Conservation (phyloP, 1,284 basidiomycete genomes). For the Trametes pubescens region DNA sequence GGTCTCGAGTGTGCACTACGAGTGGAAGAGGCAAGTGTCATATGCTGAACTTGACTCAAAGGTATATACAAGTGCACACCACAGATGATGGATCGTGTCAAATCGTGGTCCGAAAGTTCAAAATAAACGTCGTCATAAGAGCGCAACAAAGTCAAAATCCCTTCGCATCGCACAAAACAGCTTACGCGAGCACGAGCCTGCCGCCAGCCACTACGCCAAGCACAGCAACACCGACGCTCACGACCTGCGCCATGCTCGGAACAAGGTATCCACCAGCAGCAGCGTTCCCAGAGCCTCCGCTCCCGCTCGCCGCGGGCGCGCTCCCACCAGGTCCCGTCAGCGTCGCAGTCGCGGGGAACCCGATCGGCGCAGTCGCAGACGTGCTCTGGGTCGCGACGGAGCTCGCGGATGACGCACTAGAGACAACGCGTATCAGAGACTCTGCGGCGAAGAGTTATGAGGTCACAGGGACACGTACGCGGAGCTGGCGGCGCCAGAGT, state of each 20-base stretch:
- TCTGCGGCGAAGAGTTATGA: not conserved
- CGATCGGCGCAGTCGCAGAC: slow-evolving; percentile 35
- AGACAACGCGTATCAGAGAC: not conserved
- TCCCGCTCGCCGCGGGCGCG: not conserved
- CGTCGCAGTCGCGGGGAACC: slow-evolving; percentile 28
- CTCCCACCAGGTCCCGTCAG: slow-evolving; percentile 16
- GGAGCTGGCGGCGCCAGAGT: slow-evolving; percentile 61
- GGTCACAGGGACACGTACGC: slow-evolving; percentile 51
- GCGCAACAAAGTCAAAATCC: not conserved
- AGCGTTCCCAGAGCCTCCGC: not conserved
- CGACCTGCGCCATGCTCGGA: slow-evolving; percentile 12
- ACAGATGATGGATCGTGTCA: not conserved
- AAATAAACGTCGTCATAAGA: not conserved
- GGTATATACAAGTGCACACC: not conserved
- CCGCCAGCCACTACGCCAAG: slow-evolving; percentile 15
- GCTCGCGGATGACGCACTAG: slow-evolving; percentile 35
- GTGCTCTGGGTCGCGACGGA: slow-evolving; percentile 34
- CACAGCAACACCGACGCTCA: slow-evolving; percentile 16
- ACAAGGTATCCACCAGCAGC: not conserved
- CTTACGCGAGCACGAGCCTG: slow-evolving; percentile 9
- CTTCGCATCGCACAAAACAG: not conserved
- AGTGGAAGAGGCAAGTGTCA: no score
- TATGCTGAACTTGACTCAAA: not conserved
- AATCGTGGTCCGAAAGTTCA: not conserved
- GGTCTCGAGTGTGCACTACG: no score